Evolutionary conservation across 78 protist genomes (phyloP).

Genomic region (Mastigamoeba balamuthi): DNA sequence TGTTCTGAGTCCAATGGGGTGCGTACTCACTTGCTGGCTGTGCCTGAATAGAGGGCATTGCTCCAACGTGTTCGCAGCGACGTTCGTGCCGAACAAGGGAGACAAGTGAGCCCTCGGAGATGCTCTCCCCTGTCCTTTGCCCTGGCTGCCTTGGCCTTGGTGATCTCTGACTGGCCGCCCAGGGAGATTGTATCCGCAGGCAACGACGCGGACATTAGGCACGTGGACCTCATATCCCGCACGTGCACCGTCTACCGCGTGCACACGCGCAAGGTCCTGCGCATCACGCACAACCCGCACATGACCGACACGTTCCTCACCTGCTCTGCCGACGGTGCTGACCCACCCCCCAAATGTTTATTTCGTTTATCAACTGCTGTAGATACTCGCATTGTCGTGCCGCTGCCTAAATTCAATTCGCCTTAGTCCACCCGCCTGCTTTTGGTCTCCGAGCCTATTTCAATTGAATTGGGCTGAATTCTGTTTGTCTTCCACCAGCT

Average conservation of each 20-base stretch:
- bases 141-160: not conserved
- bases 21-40: not conserved
- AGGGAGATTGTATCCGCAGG: slow-evolving; percentile 38
- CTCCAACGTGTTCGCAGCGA: slow-evolving; percentile 38
- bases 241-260: slow-evolving; percentile 31
- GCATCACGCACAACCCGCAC: slow-evolving; percentile 13
- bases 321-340: slow-evolving; percentile 42
- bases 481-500: no score
- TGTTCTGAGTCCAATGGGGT: no score
- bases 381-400: no score
- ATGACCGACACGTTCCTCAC: slow-evolving; percentile 5
- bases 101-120: slow-evolving; percentile 4
- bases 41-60: slow-evolving; percentile 21
- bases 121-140: not conserved
- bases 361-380: not conserved
- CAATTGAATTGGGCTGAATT: no score
- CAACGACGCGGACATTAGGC: slow-evolving; percentile 45
- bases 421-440: not conserved
- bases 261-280: slow-evolving; percentile 28
- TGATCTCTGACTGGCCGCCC: not conserved
- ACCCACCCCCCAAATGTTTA: not conserved
- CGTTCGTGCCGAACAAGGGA: slow-evolving; percentile 8
- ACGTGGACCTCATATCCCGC: slow-evolving; percentile 1
- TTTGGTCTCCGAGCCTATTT: no score
- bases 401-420: no score